Evolutionary conservation across 768 basidiomycete genomes (phyloP).

Genomic region (Amanita brunnescens): DNA sequence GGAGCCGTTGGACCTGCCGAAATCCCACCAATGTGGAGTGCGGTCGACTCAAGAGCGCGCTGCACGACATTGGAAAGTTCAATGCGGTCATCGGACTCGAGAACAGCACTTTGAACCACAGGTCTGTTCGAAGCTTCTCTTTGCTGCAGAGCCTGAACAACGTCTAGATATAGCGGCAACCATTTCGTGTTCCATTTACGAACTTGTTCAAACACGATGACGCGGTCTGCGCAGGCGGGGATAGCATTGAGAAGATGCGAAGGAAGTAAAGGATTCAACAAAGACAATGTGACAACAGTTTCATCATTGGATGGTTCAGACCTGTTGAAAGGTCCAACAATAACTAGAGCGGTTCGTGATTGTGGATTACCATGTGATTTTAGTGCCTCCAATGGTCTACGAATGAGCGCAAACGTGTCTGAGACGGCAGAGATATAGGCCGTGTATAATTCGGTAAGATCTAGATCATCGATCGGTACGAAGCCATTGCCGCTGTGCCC

Average conservation of each 20-base stretch:
- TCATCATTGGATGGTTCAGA: slow-evolving; percentile 39
- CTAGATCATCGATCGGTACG: slow-evolving; percentile 16
- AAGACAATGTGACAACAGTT: slow-evolving; percentile 52
- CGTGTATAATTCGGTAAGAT: slow-evolving; percentile 30
- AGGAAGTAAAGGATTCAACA: slow-evolving; percentile 65
- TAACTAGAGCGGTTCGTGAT: slow-evolving; percentile 62
- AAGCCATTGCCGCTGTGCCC: no score
- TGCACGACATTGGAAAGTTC: slow-evolving; percentile 24
- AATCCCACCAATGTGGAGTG: slow-evolving; percentile 19
- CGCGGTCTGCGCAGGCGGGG: slow-evolving; percentile 50
- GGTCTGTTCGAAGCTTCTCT: slow-evolving; percentile 40
- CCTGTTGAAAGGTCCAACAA: slow-evolving; percentile 47
- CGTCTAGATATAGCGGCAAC: slow-evolving; percentile 81
- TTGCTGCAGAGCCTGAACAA: slow-evolving; percentile 64
- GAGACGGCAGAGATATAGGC: slow-evolving; percentile 63
- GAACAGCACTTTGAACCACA: slow-evolving; percentile 47
- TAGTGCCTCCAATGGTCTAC: slow-evolving; percentile 53
- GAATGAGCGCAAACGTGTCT: slow-evolving; percentile 53
- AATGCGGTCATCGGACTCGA: slow-evolving; percentile 38
- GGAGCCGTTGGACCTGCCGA: slow-evolving; percentile 9
- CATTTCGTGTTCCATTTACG: slow-evolving; percentile 73
- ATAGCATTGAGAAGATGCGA: slow-evolving; percentile 49
- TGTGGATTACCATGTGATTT: slow-evolving; percentile 39
- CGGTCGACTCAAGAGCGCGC: slow-evolving; percentile 43
- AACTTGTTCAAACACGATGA: slow-evolving; percentile 80